Base-by-base conservation (phyloP, 495 filamentous ascomycete genomes). In the Xylaria grammica region DNA sequence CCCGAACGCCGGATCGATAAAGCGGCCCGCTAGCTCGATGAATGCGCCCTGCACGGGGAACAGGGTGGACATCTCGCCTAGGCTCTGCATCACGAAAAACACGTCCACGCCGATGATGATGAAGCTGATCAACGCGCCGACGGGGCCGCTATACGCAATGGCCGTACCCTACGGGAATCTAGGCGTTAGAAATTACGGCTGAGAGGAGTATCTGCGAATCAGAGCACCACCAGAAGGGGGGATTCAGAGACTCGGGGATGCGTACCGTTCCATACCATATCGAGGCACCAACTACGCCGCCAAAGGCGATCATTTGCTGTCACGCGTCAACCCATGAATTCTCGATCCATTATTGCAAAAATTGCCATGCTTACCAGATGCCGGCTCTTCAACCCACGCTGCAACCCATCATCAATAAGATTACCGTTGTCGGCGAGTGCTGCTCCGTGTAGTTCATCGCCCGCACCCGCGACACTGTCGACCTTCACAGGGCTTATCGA, bases 31-130 rank as follows among this genome's bases (percentile, higher is more conserved):
- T 62, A 85, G 83, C 65, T 85, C 82, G n/a, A 79, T 81, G 57
- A 87, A 87, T 1, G 81, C 82, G 5, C 84, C 82, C 4, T 80
- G 78, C 5, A 87, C 75, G 5, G 85, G 84, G 26, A 85, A 81
- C 1, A 85, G 60, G 0, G 84, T 86, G 2, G 85, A 81, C 74
- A 87, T 82, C 65, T 88, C 85, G 24, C 85, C 85, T 30, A 86
- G 73, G 24, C 82, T 81, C 78, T 86, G 82, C 82, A 86, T 86
- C 24, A 88, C 84, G 65, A 85, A 86, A 63, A 81, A 87, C 1
- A 87, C 83, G 49, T 85, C 82, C 10, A 84, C 69, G 0, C 83
- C 85, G 57, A 86, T 78, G 44, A 88, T 72, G 8, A 77, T 74
- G 62, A 86, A 88, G 55, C 80, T 81, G 56, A 88, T 83, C 29